Conservation (phyloP, 2,329 filamentous ascomycete species). For the Curvularia verruculosa region DNA sequence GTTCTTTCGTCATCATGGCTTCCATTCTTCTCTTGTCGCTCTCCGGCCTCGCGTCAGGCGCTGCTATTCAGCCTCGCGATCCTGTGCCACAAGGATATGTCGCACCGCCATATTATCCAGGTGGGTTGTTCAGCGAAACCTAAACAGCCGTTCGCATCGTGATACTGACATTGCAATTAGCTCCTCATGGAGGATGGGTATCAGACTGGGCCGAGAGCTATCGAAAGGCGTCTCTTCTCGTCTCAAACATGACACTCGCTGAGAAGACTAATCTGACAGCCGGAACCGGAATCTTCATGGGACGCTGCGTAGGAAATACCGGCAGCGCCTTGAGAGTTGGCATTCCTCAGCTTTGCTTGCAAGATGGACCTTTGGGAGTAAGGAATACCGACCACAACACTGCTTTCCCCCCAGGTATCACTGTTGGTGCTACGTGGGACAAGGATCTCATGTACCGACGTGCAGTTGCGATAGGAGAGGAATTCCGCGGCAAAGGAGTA, state of each 20-base stretch:
- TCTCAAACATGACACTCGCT: slow-evolving; percentile 77
- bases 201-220: slow-evolving; percentile 73
- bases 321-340: slow-evolving; percentile 73
- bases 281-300: slow-evolving; percentile 75
- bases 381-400: slow-evolving; percentile 76
- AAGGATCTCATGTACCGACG: slow-evolving; percentile 73
- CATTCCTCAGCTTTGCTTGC: slow-evolving; percentile 67
- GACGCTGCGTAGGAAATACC: slow-evolving; percentile 74
- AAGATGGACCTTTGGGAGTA: slow-evolving; percentile 74
- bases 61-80: slow-evolving; percentile 40
- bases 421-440: slow-evolving; percentile 74
- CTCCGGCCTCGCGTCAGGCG: slow-evolving; percentile 28
- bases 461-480: slow-evolving; percentile 70
- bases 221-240: slow-evolving; percentile 69
- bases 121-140: slow-evolving; percentile 13
- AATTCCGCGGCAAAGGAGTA: slow-evolving; percentile 74
- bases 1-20: slow-evolving; percentile 27
- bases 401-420: slow-evolving; percentile 80
- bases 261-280: slow-evolving; percentile 81
- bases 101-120: slow-evolving; percentile 69
- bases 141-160: background rate
- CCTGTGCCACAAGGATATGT: slow-evolving; percentile 45
- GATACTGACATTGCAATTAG: slow-evolving; percentile 23
- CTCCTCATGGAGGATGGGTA: slow-evolving; percentile 74
- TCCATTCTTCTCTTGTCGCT: slow-evolving; percentile 31